Conservation (phyloP, 108 stramenopile genomes). For the Conticribra weissflogii region DNA sequence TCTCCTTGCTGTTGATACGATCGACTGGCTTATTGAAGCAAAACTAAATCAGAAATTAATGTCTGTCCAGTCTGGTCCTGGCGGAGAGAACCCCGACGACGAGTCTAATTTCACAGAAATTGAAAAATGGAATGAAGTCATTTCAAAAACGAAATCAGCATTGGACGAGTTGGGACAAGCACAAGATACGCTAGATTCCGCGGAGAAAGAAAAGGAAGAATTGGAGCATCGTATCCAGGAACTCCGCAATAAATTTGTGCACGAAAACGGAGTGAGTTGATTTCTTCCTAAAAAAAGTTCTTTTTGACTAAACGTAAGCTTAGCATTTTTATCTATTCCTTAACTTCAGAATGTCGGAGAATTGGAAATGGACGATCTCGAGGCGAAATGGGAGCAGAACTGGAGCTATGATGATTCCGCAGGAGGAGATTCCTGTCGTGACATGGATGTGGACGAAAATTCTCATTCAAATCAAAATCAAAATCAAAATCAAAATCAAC, state of each 20-base stretch:
- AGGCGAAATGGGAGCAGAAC: constrained; percentile 42
- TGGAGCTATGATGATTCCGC: constrained; percentile 10
- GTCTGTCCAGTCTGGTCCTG: neutral
- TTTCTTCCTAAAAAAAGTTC: neutral
- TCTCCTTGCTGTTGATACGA: constrained; percentile 33
- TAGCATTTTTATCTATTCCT: neutral
- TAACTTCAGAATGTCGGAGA: constrained; percentile 41
- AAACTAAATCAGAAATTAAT: constrained; percentile 8
- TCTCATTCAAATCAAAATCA: neutral
- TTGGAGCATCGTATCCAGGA: constrained; percentile 17
- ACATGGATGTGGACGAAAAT: constrained; percentile 7
- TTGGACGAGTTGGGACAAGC: constrained; percentile 21
- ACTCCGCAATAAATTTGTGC: constrained; percentile 28
- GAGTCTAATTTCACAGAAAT: neutral
- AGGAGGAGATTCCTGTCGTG: too few relatives aligned
- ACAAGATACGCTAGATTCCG: constrained; percentile 4
- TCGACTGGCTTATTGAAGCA: constrained; percentile 29
- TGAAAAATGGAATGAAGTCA: constrained; percentile 19
- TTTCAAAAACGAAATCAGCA: constrained; percentile 14
- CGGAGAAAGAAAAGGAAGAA: constrained; percentile 20
- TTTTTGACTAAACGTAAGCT: neutral
- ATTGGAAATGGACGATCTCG: constrained; percentile 34
- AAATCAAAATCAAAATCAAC: too few relatives aligned
- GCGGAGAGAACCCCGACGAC: constrained; percentile 8
- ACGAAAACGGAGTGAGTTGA: constrained; percentile 19